Evolutionary conservation across 2,329 filamentous ascomycete genomes (phyloP), one percentile per base, ranked within the genome.

Genomic region (Passalora sequoiae): DNA sequence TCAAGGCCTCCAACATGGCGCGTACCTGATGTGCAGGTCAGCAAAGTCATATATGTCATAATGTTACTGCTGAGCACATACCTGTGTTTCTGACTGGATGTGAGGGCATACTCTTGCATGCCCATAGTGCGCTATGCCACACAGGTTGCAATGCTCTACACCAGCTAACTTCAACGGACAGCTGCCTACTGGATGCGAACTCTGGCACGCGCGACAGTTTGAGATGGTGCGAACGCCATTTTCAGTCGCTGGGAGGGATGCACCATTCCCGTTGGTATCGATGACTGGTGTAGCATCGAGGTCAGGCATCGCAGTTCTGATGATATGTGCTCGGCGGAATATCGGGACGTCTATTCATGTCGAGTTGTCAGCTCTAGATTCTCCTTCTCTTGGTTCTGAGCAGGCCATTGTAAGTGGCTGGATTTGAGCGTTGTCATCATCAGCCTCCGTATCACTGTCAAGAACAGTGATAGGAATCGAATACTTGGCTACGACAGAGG

Each of bases 1-100:
- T 78, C 16, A 88, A 62, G 0, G 76, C 74, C 43, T 78, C 73
- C 12, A 88, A 66, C 72, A 87, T 83, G 15, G 75, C 66, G 41
- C 75, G 71, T 12, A 88, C 70, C 56, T 86, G 75, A 4, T 12
- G 12, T 4, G 25, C n/a, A 27, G 13, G 32, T 56, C 27, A 54
- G 45, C 35, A 41, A 31, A n/a, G 12, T 12, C 17, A 10, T 17
- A 6, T 8, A 9, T n/a, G 30, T 6, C 15, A 19, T 8, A 17
- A 19, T 17, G 7, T 16, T 6, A 19, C 13, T 19, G 9, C 16
- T 10, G n/a, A 31, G 28, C 10, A 44, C 47, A 15, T 56, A 60
- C 60, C 50, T 63, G 63, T 3, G 73, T 75, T 49, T 84, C 77
- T 3, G 78, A 78, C 41, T 69, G 69, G 39, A 86, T 70, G 57